A percentile compares a stretch with the other conserved stretches of the same genome.
phyloP scores from a whole-genome alignment of 2,329 filamentous ascomycete species.

The Dothistroma septosporum region DNA sequence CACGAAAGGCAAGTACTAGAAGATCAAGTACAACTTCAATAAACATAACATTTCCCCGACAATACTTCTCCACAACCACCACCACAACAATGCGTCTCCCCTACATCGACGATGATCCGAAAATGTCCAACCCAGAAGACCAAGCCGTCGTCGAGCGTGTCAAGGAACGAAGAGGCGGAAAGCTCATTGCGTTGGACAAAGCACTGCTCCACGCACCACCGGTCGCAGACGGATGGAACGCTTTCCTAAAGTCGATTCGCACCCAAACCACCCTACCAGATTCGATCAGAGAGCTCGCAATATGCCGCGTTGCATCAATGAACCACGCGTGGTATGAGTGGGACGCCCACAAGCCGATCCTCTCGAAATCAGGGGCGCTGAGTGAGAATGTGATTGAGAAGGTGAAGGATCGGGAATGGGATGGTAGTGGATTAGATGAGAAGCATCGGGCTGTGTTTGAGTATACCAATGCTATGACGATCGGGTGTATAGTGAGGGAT shows the following conservation, averaged over 20 bases:
- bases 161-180: constrained; percentile 48
- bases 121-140: constrained; percentile 45
- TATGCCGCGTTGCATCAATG: constrained; percentile 73
- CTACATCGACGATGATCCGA: constrained; percentile 51
- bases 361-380: constrained; percentile 63
- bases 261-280: constrained; percentile 49
- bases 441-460: constrained; percentile 65
- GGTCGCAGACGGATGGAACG: constrained; percentile 56
- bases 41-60: background rate
- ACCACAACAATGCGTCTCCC: constrained; percentile 50
- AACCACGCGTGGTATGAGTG: constrained; percentile 85
- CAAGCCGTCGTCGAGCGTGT: constrained; percentile 50
- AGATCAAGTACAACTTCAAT: background rate
- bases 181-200: constrained; percentile 51
- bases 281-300: constrained; percentile 67
- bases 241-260: constrained; percentile 54
- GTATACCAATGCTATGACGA: constrained; percentile 82
- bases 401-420: constrained; percentile 40
- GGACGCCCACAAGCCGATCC: constrained; percentile 67
- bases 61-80: background rate
- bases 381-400: constrained; percentile 45
- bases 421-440: constrained; percentile 48
- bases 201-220: constrained; percentile 53
- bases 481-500: constrained; percentile 65
- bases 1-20: background rate